Evolutionary conservation across 2,329 filamentous ascomycete genomes (phyloP).

Genomic region (Penicillium sp.): DNA sequence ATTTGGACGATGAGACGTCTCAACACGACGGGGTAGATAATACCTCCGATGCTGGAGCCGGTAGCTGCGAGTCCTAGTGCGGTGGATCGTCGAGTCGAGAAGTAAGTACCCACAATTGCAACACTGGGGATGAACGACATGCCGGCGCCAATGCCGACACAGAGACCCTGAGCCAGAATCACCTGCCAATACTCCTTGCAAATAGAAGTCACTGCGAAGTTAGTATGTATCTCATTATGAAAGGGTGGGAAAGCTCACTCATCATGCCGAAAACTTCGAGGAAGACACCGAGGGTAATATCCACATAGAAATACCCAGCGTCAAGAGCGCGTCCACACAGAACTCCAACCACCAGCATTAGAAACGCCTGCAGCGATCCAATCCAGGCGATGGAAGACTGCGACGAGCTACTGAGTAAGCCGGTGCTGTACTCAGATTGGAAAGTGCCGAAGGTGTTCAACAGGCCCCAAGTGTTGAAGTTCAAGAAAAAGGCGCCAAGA

Average conservation of each 20-base stretch:
- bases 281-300: too few species aligned
- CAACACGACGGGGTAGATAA: slow-evolving; percentile 50
- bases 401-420: slow-evolving; percentile 24
- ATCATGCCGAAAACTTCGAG: neutral
- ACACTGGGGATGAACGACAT: slow-evolving; percentile 45
- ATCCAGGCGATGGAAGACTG: slow-evolving; percentile 47
- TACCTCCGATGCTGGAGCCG: slow-evolving; percentile 45
- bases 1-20: neutral
- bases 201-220: neutral
- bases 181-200: neutral
- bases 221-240: neutral
- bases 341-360: slow-evolving; percentile 46
- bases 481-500: slow-evolving; percentile 25
- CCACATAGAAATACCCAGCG: slow-evolving; percentile 38
- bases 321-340: slow-evolving; percentile 45
- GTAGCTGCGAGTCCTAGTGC: slow-evolving; percentile 42
- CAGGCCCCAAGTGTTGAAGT: slow-evolving; percentile 35
- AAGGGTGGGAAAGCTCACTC: neutral
- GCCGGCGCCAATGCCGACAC: slow-evolving; percentile 43
- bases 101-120: slow-evolving; percentile 46
- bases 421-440: slow-evolving; percentile 40
- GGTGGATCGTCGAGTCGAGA: slow-evolving; percentile 39
- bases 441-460: slow-evolving; percentile 44
- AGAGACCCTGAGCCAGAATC: neutral
- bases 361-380: slow-evolving; percentile 45